Conservation (phyloP, 768 basidiomycete genomes). For the Crucibulum laeve region DNA sequence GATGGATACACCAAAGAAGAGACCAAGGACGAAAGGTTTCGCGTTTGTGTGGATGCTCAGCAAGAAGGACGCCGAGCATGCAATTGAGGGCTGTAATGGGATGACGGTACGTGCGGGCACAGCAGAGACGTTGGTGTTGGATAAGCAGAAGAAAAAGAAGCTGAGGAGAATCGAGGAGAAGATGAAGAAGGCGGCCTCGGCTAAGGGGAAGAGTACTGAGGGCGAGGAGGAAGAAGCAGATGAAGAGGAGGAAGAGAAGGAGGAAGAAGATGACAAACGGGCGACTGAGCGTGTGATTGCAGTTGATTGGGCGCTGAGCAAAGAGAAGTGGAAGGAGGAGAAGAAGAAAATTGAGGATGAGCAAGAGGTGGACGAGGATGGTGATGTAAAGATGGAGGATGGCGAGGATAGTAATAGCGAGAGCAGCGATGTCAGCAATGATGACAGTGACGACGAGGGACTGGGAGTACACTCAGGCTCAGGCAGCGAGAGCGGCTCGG, state of each 20-base stretch:
- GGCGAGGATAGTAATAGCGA: slow-evolving; percentile 14
- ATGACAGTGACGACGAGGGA: slow-evolving; percentile 32
- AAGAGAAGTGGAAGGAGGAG: slow-evolving; percentile 87
- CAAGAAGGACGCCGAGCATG: slow-evolving; percentile 79
- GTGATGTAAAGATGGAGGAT: slow-evolving; percentile 32
- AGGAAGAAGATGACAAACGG: slow-evolving; percentile 26
- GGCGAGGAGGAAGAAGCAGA: slow-evolving; percentile 27
- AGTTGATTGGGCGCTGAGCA: slow-evolving; percentile 96
- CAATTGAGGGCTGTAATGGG: slow-evolving; percentile 78
- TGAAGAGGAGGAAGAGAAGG: slow-evolving; percentile 29
- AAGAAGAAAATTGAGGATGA: slow-evolving; percentile 50
- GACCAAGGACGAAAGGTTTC: slow-evolving; percentile 69
- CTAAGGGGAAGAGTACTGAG: slow-evolving; percentile 30
- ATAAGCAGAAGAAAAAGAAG: slow-evolving; percentile 70
- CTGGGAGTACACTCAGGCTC: slow-evolving; percentile 39
- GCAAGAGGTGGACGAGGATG: slow-evolving; percentile 26
- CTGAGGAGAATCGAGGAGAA: slow-evolving; percentile 51
- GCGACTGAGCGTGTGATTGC: slow-evolving; percentile 66
- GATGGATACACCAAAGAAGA: slow-evolving; percentile 16
- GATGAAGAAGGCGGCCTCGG: slow-evolving; percentile 30
- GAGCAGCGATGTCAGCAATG: slow-evolving; percentile 18
- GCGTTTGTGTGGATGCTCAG: slow-evolving; percentile 95
- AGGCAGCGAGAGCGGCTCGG: slow-evolving; percentile 35
- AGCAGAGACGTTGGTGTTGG: slow-evolving; percentile 48
- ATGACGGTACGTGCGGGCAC: slow-evolving; percentile 61